A percentile compares a stretch with the other conserved stretches of the same genome.
Conservation (phyloP, 306 rosid species). For the Cicer arietinum region DNA sequence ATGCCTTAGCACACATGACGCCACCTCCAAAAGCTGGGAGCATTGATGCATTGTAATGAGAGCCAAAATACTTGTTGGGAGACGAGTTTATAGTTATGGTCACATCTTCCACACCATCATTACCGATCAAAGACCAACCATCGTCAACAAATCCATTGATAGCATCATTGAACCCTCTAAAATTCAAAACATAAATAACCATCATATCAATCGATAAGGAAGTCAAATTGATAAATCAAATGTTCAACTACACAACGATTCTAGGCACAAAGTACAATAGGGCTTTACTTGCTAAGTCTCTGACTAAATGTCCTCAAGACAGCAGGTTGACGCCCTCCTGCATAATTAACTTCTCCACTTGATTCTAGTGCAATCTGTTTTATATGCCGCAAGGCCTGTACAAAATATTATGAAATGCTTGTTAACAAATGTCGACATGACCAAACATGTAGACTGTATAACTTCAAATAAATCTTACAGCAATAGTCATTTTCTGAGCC, state of each 20-base stretch:
- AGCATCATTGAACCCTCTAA: constrained; percentile 96
- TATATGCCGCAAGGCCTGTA: constrained; percentile 85
- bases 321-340: constrained; percentile 97
- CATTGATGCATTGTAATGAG: constrained; percentile 67
- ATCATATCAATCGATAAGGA: constrained; percentile 1
- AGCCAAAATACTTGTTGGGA: constrained; percentile 69
- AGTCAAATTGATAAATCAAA: not conserved
- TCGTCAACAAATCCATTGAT: constrained; percentile 94
- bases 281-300: constrained; percentile 76
- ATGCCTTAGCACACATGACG: constrained; percentile 94
- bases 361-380: constrained; percentile 92
- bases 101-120: constrained; percentile 93
- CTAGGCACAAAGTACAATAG: not conserved
- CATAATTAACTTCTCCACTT: constrained; percentile 84
- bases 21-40: constrained; percentile 87
- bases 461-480: constrained; percentile 70
- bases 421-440: not conserved
- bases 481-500: constrained; percentile 87
- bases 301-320: constrained; percentile 93
- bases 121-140: constrained; percentile 85
- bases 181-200: not conserved
- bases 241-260: not conserved
- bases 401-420: not conserved
- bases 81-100: constrained; percentile 79
- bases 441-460: not conserved